Base-by-base conservation (phyloP, 2,329 filamentous ascomycete species). In the Aspergillus fumigatiaffinis region DNA sequence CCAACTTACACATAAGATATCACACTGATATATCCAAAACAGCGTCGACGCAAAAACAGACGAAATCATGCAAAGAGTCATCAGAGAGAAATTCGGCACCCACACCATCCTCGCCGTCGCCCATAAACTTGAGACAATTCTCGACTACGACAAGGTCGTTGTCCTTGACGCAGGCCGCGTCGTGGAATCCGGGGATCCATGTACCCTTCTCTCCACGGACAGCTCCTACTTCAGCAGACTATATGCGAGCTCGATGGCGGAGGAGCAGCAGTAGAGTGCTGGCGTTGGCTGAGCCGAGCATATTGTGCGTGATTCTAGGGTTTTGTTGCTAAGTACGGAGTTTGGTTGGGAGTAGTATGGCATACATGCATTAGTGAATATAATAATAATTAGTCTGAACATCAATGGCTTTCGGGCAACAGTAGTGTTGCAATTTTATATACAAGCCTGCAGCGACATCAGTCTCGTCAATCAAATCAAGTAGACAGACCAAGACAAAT, bases 91-190 rank as follows among this genome's bases (percentile, higher is more conserved):
- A 29, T 86, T 87, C 65, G 68, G 70, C 2, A 75, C 73, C 3
- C 82, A 84, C 58, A 90, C 87, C 0, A 81, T 90, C 54, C 76
- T 85, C 52, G 77, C 80, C 0, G 80, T 85, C 1, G 82, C 82
- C 4, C 83, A 85, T 69, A 81, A 82, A 28, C 73, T 85, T 46
- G 78, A 82, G 41, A 75, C 72, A 0, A 75, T 76, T 48, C 68
- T 76, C 3, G 73, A 76, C 57, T 76, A 69, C 52, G 73, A 76
- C 58, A 72, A 69, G 46, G 65, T 76, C 28, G 65, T 73, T 9
- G 67, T 76, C 28, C 64, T 76, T 10, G 73, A 76, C 12, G 66
- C 63, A 6, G 73, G 74, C 23, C 65, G 63, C 25, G 54, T 76
- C 32, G 62, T 75, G 21, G 73, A 75, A 55, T 71, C 61, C 17